A percentile compares a stretch with the other conserved stretches of the same genome.
These are phyloP conservation scores for Asterionellopsis glacialis DNA, from an alignment of 108 stramenopile species.

Conservation along the genomic window DNA sequence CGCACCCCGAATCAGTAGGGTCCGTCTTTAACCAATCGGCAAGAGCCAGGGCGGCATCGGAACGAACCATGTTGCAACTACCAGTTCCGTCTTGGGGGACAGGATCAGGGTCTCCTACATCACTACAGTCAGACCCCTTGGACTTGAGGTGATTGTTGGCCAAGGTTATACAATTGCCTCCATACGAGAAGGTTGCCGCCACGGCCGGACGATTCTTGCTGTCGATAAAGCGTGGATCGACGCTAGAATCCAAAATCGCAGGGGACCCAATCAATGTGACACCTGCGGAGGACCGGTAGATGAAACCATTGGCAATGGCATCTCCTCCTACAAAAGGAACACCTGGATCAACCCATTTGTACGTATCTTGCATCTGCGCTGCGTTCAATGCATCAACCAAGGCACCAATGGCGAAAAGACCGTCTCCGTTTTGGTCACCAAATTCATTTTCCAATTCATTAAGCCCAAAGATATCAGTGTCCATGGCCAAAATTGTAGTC, in stretches of 20 bases:
- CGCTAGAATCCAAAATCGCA: constrained; percentile 4
- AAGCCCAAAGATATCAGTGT: constrained; percentile 32
- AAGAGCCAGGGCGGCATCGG: constrained; percentile 17
- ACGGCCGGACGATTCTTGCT: constrained; percentile 15
- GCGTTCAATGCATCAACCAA: constrained; percentile 20
- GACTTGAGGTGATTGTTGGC: constrained; percentile 38
- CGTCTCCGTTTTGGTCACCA: not conserved
- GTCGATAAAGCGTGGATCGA: not conserved
- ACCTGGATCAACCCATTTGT: constrained; percentile 25
- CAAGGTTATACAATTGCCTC: constrained; percentile 16
- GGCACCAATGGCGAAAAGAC: constrained; percentile 14
- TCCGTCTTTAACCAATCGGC: constrained; percentile 21
- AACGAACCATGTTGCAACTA: constrained; percentile 20
- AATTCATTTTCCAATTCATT: constrained; percentile 19
- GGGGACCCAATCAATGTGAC: constrained; percentile 7
- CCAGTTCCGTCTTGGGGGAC: constrained; percentile 27
- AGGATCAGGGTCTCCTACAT: constrained; percentile 10
- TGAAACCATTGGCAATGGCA: constrained; percentile 29
- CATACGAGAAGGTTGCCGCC: constrained; percentile 14
- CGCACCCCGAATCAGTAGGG: constrained; percentile 17
- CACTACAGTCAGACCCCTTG: constrained; percentile 17
- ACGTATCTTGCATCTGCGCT: not conserved
- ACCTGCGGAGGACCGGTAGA: constrained; percentile 14
- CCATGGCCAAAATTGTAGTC: constrained; percentile 11
- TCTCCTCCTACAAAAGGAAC: constrained; percentile 14